Conservation (phyloP, 2,329 filamentous ascomycete genomes). For the Cercospora canescens region DNA sequence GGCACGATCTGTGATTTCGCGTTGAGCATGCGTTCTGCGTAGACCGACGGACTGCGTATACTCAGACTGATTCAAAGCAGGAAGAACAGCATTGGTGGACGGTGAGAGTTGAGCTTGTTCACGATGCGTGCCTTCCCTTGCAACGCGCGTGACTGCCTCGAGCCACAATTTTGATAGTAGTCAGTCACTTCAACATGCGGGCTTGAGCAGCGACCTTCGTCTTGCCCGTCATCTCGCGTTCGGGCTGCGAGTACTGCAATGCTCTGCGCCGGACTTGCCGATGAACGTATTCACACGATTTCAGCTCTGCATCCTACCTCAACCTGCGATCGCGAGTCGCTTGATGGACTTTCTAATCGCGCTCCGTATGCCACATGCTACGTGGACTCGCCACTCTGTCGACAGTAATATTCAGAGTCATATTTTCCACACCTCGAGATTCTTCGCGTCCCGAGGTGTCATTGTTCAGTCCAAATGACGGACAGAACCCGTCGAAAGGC, state of each 20-base stretch:
- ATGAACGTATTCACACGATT: no score
- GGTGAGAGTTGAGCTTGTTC: background rate
- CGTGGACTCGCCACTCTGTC: background rate
- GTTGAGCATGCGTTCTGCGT: background rate
- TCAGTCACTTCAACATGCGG: no score
- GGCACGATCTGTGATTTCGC: background rate
- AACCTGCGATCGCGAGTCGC: no score
- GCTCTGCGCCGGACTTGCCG: background rate
- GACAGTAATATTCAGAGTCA: background rate
- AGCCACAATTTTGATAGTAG: background rate
- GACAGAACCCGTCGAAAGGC: no score
- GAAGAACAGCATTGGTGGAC: background rate
- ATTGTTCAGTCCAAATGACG: background rate
- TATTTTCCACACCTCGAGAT: background rate
- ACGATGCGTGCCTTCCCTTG: background rate
- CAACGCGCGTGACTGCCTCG: background rate
- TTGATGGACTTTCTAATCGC: no score
- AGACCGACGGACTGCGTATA: background rate
- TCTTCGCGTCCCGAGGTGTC: background rate
- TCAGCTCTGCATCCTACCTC: no score
- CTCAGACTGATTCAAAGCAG: background rate
- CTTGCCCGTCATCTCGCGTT: background rate
- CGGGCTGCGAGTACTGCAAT: background rate
- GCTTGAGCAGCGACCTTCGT: background rate
- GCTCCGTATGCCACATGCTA: background rate